Evolutionary conservation across 1,284 basidiomycete genomes (phyloP), one percentile per base, ranked within the genome.

Genomic region (Cystobasidium sp.): DNA sequence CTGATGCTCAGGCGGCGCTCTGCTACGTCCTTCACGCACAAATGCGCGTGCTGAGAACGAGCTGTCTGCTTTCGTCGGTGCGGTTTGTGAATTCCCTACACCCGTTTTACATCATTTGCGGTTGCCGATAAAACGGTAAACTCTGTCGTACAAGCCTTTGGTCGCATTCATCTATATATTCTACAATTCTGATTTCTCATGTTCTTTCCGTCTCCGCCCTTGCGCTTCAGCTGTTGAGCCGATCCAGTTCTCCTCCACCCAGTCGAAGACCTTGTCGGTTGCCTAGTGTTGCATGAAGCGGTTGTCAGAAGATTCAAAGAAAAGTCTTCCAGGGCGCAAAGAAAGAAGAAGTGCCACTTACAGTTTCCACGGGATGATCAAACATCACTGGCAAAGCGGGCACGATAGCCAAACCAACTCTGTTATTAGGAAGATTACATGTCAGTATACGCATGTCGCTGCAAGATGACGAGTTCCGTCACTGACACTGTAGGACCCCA

Each of bases 341-440:
- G 22, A 58, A 39, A 14, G 55, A 14, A 6, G 44, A 18, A 37
- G 18, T 14, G 6, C 7, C 9, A 43, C 69, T 51, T 53, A 71
- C 69, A 18, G 56, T 55, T 51, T 73, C 70, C 4, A 73, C 70
- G 1, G 70, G 70, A 51, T 73, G 70, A 52, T 73, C 92, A 79
- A 90, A 94, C 20, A 95, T 82, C 82, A 88, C 94, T 0, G 93
- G 93, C 22, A 94, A 84, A 49, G 88, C 84, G 0, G 93, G 92
- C 7, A 94, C 89, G 77, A 92, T 88, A 1, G 89, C 88, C 65
- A 84, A 81, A 46, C 82, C 82, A 59, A 83, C 81, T 16, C 62
- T 70, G 43, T 43, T 5, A 1, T 59, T 4, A 55, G 10, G 12
- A 6, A 16, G 20, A 10, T 22, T 39, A 12, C 6, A 41, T 1